Evolutionary conservation across 139 green algal genomes (phyloP).

Genomic region (Penium margaritaceum): DNA sequence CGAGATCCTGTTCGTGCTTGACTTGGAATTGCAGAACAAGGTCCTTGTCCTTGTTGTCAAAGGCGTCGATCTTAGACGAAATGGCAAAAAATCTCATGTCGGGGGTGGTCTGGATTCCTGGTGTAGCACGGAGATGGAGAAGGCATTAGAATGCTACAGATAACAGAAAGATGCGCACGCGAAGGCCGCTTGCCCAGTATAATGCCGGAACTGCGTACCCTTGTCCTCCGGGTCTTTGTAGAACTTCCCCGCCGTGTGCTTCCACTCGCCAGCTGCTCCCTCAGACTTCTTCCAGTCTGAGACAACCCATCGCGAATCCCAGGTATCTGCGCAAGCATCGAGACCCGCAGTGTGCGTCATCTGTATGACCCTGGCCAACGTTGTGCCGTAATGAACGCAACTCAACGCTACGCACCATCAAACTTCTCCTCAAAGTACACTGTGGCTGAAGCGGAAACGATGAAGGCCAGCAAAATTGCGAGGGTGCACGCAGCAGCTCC

Average conservation of each 20-base stretch:
- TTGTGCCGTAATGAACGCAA: no score
- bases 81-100: slow-evolving; percentile 73
- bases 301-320: slow-evolving; percentile 64
- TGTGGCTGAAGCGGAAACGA: slow-evolving; percentile 13
- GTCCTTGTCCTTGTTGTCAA: slow-evolving; percentile 76
- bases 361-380: no score
- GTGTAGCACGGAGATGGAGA: no score
- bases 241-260: slow-evolving; percentile 63
- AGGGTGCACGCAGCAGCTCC: no score
- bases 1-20: slow-evolving; percentile 81
- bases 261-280: slow-evolving; percentile 64
- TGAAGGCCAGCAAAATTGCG: not conserved
- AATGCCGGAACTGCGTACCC: no score
- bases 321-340: slow-evolving; percentile 48
- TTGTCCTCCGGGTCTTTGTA: slow-evolving; percentile 58
- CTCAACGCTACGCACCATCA: slow-evolving; percentile 49
- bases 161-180: no score
- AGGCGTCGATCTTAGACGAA: slow-evolving; percentile 57
- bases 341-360: no score
- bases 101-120: slow-evolving; percentile 68
- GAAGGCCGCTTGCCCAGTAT: no score
- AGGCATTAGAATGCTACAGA: no score
- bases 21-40: slow-evolving; percentile 77
- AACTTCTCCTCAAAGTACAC: slow-evolving; percentile 72
- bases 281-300: slow-evolving; percentile 65